Percentiles rank a stretch among this genome's conserved stretches.
Evolutionary conservation across 257 asterid genomes (phyloP).

Genomic region (Solanum ahanhuiri): DNA sequence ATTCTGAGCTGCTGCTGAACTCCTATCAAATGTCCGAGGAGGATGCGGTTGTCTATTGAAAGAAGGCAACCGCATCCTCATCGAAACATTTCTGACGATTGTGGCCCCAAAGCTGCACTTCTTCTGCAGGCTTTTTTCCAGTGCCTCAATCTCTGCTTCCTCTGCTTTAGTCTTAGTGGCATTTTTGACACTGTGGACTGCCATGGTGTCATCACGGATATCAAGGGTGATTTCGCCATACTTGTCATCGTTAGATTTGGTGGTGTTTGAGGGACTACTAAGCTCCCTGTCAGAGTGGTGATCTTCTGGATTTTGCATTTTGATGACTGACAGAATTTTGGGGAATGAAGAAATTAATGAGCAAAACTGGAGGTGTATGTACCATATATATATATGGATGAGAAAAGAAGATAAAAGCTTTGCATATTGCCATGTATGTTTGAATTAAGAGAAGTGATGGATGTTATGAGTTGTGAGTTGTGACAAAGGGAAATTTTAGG

Average conservation of each 20-base stretch:
- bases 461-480: too few species aligned
- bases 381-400: background rate
- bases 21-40: slow-evolving; percentile 1
- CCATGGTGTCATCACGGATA: slow-evolving; percentile 6
- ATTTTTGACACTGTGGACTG: slow-evolving; percentile 8
- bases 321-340: background rate
- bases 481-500: too few species aligned
- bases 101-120: background rate
- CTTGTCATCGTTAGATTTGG: background rate
- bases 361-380: background rate
- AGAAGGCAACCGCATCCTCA: background rate
- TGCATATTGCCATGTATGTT: too few species aligned
- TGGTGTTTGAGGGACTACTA: background rate
- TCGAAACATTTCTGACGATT: background rate
- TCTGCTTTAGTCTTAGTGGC: background rate
- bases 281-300: background rate
- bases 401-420: too few species aligned
- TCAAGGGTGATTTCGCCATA: slow-evolving; percentile 19
- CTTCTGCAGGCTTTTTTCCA: slow-evolving; percentile 1
- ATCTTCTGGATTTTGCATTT: background rate
- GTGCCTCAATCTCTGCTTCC: slow-evolving; percentile 6
- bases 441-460: too few species aligned
- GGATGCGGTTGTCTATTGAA: background rate
- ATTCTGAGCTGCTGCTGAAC: slow-evolving; percentile 17
- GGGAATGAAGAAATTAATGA: background rate